Base-by-base conservation (phyloP, 306 rosid genomes). In the Trifolium subterraneum region DNA sequence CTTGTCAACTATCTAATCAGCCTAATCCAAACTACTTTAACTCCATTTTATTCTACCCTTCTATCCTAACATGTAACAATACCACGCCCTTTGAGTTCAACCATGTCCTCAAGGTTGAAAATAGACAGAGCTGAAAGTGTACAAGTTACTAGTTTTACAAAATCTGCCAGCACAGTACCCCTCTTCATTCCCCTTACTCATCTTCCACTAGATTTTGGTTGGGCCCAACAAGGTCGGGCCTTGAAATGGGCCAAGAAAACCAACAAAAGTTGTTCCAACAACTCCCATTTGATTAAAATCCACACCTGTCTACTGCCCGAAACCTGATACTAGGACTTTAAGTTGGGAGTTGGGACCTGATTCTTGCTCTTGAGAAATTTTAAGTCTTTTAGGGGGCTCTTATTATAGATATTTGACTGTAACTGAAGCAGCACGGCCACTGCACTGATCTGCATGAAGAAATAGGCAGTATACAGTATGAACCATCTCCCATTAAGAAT, bases 1-100 rank as follows among this genome's bases (percentile, higher is more conserved):
- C 45, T 15, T 15, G n/a, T 62, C 42, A 31, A 15, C 44, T 60
- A 61, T 14, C 67, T 7, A 61, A 61, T 33, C 67, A 31, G 16
- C 13, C 42, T 31, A 33, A 31, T 31, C 19, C 42, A 27, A 29
- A 15, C 66, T 61, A 61, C 13, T 61, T 31, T n/a, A 31, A 61
- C 38, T 59, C 65, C 41, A 14, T 59, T 27, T 58, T 27, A 2
- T 15, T 27, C 18, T 13, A 23, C 9, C 33, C 18, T 54, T 19
- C 14, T 54, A 54, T 25, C 64, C 13, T 25, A 58, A 25, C 64
- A 58, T 16, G 38, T 25, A 58, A 58, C 36, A 58, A 63, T 63
- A 63, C 68, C 68, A 35, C 9, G 0, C 35, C 35, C 68, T 63
- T 35, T 29, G 36, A 63, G 44, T 35, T n/a, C 68, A 63, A 63